Base-by-base conservation (phyloP, 495 filamentous ascomycete species). In the Gamarada debralockiae region DNA sequence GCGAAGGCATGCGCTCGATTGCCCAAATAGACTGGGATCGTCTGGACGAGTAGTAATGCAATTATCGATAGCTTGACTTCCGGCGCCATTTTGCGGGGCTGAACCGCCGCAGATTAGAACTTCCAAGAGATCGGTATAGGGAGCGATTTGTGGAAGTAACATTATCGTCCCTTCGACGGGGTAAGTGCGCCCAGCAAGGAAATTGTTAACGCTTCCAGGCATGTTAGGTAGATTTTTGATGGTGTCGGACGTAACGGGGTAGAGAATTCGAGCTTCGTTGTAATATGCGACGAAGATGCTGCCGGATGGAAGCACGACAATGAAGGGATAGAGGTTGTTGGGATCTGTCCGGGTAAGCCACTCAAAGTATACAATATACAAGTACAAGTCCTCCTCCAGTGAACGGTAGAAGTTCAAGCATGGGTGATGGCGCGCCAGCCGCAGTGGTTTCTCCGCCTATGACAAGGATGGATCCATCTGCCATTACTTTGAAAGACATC, bases 1-100 rank as follows among this genome's bases (percentile, higher is more conserved):
- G 70, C 4, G 79, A 82, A 21, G 82, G 82, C 82, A 86, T 83
- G 38, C 83, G 79, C 66, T 86, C 82, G 17, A 86, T 63, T 2
- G 69, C 71, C 83, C 82, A 86, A 5, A 62, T 62, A 0, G 80
- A 72, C 33, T 73, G 65, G 17, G 69, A 3, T 59, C 75, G 38
- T 85, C 83, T 9, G 83, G 83, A 17, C 73, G 67, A 36, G 73
- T 82, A 29, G 78, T 77, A 3, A 84, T 78, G 64, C 83, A 86
- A 68, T 85, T 86, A 63, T 86, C 83, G 15, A 85, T 62, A 23
- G 82, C 82, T 38, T 68, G 65, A 6, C 21, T 50, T 37, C 22
- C 21, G 5, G 67, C 65, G 4, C 65, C 72, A 34, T 72, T 73
- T 23, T 53, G 56, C 8, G 66, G 60, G 2, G 73, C 78, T 0